Percentiles rank a stretch among this genome's conserved stretches.
These are phyloP conservation scores for Zygoascus sp. DNA, from an alignment of 1,139 yeast species.

Conservation along the genomic window DNA sequence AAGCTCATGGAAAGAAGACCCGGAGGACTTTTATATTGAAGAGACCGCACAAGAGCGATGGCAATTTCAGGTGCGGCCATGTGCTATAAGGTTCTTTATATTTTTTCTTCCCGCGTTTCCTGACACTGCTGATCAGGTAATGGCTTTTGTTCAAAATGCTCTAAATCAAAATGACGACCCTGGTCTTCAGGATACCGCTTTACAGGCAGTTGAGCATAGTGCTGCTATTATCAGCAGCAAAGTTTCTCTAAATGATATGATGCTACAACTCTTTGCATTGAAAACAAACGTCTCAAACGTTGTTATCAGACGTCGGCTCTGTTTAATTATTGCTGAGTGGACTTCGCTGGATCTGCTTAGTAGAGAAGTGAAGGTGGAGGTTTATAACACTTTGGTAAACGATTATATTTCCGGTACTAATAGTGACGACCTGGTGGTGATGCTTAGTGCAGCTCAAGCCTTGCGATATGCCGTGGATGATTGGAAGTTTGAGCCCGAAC, in stretches of 20 bases:
- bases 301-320: conserved; percentile 71
- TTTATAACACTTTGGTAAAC: conserved; percentile 52
- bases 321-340: conserved; percentile 80
- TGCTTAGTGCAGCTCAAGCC: conserved; percentile 69
- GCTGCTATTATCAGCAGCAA: conserved; percentile 59
- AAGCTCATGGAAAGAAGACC: conserved; percentile 76
- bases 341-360: conserved; percentile 45
- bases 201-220: conserved; percentile 77
- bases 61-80: conserved; percentile 81
- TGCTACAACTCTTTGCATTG: conserved; percentile 50
- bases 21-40: conserved; percentile 90
- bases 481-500: conserved; percentile 72
- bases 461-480: conserved; percentile 69
- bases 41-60: conserved; percentile 64
- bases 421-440: conserved; percentile 63
- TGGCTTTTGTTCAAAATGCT: conserved; percentile 57
- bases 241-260: conserved; percentile 59
- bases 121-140: conserved; percentile 54
- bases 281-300: conserved; percentile 42
- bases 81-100: conserved; percentile 86
- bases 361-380: conserved; percentile 48
- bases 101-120: conserved; percentile 61
- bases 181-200: conserved; percentile 69
- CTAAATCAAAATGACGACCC: conserved; percentile 45
- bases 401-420: conserved; percentile 40